Evolutionary conservation across 805 yeast species (phyloP), one percentile per base, ranked within the genome.

Genomic region (Metschnikowia vanudenii): DNA sequence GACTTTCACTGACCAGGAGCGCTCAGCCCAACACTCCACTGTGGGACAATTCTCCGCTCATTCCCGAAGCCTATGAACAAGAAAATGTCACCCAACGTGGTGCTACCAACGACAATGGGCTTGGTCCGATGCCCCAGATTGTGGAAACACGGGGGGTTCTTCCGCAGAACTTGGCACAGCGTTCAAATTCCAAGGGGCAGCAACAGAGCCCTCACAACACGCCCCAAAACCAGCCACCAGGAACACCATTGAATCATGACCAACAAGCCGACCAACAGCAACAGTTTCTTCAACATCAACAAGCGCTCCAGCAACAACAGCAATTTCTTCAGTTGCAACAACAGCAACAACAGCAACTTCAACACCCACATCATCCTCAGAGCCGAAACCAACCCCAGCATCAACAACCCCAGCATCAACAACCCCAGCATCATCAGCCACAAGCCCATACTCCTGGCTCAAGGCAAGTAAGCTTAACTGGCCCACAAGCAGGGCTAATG

Each of bases 261-360:
- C 40, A 44, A 30, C 19, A 26, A n/a, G 19, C 4, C 3, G 36
- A 10, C 9, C 47, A 13, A 13, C 45, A 38, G 24, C 43, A 39
- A 6, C 37, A 36, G 29, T 43, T 43, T 22, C 30, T 22, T 16
- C 48, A 40, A 31, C 50, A 40, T 11, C 48, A 46, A 14, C 50
- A 43, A 12, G 17, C 14, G 3, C 39, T 37, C 22, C 47, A 50
- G 8, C 49, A 49, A 22, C 49, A 45, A 20, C 44, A 43, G 18
- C 45, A 39, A 34, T 30, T 18, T 8, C 32, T 17, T 14, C 47
- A 29, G 24, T 39, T 22, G 14, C 36, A 37, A 9, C 49, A 46
- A n/a, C 39, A 31, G 20, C 36, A 37, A 9, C 44, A 31, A 17
- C 37, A 39, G 14, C 50, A 42, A 35, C 42, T 8, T 14, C 28